phyloP scores from a whole-genome alignment of 2,329 filamentous ascomycete species.

The Claviceps sp. region DNA sequence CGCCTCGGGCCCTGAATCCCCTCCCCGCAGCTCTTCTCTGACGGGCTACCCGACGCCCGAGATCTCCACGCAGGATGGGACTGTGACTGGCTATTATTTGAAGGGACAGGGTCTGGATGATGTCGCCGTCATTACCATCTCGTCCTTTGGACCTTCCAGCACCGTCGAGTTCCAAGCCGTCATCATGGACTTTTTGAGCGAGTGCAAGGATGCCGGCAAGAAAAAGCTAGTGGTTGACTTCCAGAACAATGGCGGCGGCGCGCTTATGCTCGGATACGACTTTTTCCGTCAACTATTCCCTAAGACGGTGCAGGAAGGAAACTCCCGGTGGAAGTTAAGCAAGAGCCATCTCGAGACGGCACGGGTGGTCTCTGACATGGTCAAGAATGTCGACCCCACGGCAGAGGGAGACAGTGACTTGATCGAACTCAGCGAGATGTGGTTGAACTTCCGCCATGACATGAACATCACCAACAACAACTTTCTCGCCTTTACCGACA shows the following conservation, averaged over 20 bases:
- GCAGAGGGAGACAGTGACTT: slow-evolving; percentile 23
- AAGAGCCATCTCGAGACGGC: slow-evolving; percentile 30
- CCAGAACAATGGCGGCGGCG: slow-evolving; percentile 40
- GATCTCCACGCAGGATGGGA: slow-evolving; percentile 11
- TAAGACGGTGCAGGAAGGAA: slow-evolving; percentile 22
- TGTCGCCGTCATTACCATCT: slow-evolving; percentile 16
- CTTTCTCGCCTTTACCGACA: slow-evolving; percentile 34
- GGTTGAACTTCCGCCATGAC: slow-evolving; percentile 37
- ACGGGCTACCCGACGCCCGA: slow-evolving; percentile 18
- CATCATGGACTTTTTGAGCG: slow-evolving; percentile 19
- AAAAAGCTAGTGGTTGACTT: slow-evolving; percentile 40
- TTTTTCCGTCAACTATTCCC: slow-evolving; percentile 43
- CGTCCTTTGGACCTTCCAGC: slow-evolving; percentile 15
- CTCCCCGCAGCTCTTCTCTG: not conserved
- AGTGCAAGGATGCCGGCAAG: slow-evolving; percentile 33
- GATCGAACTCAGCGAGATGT: slow-evolving; percentile 31
- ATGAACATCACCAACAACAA: slow-evolving; percentile 33
- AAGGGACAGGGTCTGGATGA: slow-evolving; percentile 20
- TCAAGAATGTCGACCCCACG: slow-evolving; percentile 30
- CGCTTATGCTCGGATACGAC: slow-evolving; percentile 46
- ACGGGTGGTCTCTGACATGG: slow-evolving; percentile 28
- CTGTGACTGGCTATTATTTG: slow-evolving; percentile 21
- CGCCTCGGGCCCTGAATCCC: not conserved
- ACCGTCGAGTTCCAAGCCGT: slow-evolving; percentile 22
- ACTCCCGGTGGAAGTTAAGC: slow-evolving; percentile 25